phyloP scores from a whole-genome alignment of 2,329 filamentous ascomycete species.

The Elsinoe necatrix region DNA sequence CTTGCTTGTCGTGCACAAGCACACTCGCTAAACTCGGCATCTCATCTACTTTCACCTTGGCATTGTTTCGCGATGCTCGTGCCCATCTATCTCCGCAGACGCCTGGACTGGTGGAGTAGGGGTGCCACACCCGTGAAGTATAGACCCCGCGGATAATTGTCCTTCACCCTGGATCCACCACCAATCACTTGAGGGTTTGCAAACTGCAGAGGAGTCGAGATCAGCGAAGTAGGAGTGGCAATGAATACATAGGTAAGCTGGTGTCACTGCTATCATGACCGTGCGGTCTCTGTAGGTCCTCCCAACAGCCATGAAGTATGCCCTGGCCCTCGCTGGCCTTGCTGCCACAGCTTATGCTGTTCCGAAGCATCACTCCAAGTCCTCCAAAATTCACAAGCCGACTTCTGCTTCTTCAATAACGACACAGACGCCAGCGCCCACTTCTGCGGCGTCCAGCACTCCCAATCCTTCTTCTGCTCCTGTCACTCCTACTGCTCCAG shows the following conservation, averaged over 20 bases:
- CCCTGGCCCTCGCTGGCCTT: conserved; percentile 16
- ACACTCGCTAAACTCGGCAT: not conserved
- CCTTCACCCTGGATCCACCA: not conserved
- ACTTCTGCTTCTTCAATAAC: not conserved
- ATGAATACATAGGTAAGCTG: not conserved
- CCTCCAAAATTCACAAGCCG: not conserved
- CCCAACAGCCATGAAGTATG: conserved; percentile 7
- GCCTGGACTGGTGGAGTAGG: not conserved
- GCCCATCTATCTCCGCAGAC: too few relatives aligned
- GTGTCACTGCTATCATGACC: not conserved
- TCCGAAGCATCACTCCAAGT: not conserved
- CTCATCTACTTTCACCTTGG: not conserved
- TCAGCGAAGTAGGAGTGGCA: not conserved
- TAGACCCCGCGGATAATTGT: not conserved
- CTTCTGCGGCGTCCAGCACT: not conserved
- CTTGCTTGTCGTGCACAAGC: not conserved
- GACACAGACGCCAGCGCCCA: conserved; percentile 5
- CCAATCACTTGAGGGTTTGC: not conserved
- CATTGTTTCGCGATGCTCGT: conserved; percentile 1
- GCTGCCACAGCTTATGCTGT: conserved; percentile 8
- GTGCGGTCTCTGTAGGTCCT: not conserved
- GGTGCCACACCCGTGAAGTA: not conserved
- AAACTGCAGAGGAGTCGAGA: not conserved
- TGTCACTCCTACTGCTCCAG: not conserved
- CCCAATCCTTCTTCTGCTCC: not conserved